Evolutionary conservation across 1,284 basidiomycete genomes (phyloP).

Genomic region (Jaminaea rosea): DNA sequence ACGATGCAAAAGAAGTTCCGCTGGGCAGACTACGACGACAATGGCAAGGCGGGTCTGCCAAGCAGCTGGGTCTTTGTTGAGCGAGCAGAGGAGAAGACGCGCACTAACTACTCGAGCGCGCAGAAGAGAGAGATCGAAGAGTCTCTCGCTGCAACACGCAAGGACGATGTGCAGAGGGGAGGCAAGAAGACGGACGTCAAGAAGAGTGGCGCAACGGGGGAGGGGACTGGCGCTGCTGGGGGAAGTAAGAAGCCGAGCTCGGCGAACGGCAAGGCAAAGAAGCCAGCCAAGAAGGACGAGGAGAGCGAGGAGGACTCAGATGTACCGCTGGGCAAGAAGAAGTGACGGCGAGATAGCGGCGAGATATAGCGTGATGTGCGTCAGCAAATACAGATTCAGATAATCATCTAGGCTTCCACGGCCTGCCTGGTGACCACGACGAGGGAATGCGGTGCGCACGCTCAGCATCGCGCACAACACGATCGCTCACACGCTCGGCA

Average conservation of each 20-base stretch:
- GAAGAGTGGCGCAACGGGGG: conserved; percentile 9
- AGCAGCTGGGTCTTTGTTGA: conserved; percentile 34
- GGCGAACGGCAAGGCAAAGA: conserved; percentile 10
- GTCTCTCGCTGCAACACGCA: neutral
- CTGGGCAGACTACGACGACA: conserved; percentile 14
- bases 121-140: conserved; percentile 13
- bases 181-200: neutral
- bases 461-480: no score
- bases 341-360: no score
- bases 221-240: conserved; percentile 18
- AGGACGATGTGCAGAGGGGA: neutral
- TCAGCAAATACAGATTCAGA: no score
- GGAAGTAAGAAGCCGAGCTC: conserved; percentile 6
- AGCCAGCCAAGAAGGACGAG: conserved; percentile 13
- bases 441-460: no score
- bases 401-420: no score
- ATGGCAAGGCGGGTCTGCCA: conserved; percentile 4
- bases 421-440: no score
- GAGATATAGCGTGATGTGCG: no score
- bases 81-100: conserved; percentile 35
- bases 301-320: conserved; percentile 18
- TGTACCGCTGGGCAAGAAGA: conserved; percentile 13
- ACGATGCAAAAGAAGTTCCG: conserved; percentile 46
- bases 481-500: no score
- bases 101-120: conserved; percentile 26